phyloP scores from a whole-genome alignment of 169 alveolate species.

The Plasmodium gonderi region DNA sequence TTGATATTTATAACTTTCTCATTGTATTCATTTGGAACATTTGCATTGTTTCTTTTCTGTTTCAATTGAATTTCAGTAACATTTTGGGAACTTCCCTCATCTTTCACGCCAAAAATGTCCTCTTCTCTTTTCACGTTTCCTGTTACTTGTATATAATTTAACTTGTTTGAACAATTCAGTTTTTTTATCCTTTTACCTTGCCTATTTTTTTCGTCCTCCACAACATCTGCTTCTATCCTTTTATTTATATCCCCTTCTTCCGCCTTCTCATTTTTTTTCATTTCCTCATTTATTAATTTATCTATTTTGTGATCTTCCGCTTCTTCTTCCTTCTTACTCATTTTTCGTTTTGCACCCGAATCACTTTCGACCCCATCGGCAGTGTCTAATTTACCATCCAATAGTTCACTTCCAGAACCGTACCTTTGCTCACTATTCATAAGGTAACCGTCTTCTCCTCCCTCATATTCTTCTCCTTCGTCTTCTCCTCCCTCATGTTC shows the following conservation, averaged over 20 bases:
- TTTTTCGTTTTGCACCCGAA: background rate
- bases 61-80: background rate
- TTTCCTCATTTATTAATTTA: slow-evolving; percentile 18
- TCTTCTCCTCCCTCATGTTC: background rate
- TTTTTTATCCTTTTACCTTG: background rate
- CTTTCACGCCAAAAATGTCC: background rate
- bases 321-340: slow-evolving; percentile 5
- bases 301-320: slow-evolving; percentile 26
- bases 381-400: no score
- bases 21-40: background rate
- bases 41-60: background rate
- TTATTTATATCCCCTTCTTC: background rate
- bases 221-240: background rate
- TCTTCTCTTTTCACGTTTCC: background rate
- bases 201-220: background rate
- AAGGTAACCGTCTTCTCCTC: background rate
- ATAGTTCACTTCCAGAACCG: no score
- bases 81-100: background rate
- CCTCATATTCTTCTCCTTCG: background rate
- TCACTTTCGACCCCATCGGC: background rate
- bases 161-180: background rate
- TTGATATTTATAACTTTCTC: background rate
- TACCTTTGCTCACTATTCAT: background rate
- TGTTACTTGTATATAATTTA: background rate
- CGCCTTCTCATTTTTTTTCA: background rate